Evolutionary conservation across 2,329 filamentous ascomycete species (phyloP), one percentile per base, ranked within the genome.

Genomic region (Talaromyces sp.): DNA sequence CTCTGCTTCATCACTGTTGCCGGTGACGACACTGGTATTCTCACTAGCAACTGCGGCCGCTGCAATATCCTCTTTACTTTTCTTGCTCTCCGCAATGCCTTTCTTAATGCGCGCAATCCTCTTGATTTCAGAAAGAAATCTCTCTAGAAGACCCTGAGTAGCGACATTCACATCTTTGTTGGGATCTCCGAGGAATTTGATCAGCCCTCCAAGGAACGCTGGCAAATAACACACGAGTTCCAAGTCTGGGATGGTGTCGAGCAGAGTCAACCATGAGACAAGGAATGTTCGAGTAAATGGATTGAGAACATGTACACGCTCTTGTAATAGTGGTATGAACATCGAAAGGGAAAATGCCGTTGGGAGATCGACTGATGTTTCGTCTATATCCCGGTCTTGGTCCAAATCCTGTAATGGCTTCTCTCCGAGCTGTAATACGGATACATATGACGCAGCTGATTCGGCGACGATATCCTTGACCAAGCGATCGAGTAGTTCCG

Each of bases 381-480:
- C 69, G 61, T 79, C 76, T 47, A 74, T 71, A 19, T 78, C 78
- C 62, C 72, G 70, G 29, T 82, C 76, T 29, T 82, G 82, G 54
- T 86, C 85, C 1, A 86, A 80, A 38, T 85, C 61, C 13, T 63
- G 38, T 43, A 60, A 43, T 15, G 62, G 43, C 58, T 67, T 67
- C 43, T 67, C 65, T 25, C 49, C 54, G 5, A 64, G 49, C 69
- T 96, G 90, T 27, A 99, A 82, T 10, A 97, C 86, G 0, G 95
- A 98, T 6, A 98, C 89, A 76, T 99, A 99, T 4, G 93, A 95
- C 51, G 94, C 91, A 15, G 94, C 93, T 5, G 93, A 97, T 78
- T 98, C 94, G 2, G 93, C 91, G 3, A 98, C 93, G 67, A 98
- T 97, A 72, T 98, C 93, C 78, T 97, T 97, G 74, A 99, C 89